Evolutionary conservation across 1,284 basidiomycete species (phyloP), one percentile per base, ranked within the genome.

Genomic region (Rhodofomes roseus): DNA sequence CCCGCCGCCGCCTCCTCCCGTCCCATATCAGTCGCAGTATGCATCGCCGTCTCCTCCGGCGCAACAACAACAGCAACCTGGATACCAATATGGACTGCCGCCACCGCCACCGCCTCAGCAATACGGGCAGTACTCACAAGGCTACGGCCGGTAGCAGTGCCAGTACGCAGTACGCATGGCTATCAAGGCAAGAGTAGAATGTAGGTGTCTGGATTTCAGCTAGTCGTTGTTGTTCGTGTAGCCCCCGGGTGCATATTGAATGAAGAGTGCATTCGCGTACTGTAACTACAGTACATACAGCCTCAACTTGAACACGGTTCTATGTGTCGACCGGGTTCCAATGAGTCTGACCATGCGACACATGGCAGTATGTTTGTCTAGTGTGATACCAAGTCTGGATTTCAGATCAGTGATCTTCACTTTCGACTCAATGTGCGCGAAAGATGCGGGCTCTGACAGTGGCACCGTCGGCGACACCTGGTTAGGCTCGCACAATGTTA

Each of bases 1-100:
- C 36, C 74, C 73, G 2, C 75, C 73, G 0, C 77, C 74, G 0
- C 76, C 78, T 0, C 70, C 71, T 0, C 71, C 74, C 0, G 61
- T 74, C 7, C 67, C 63, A 29, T 73, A 73, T 48, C 70, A 69
- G 36, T 65, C 68, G 31, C 73, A 71, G 58, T 69, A 67, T 46
- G 62, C 62, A 18, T 56, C 65, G 50, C 59, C 66, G 2, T 73
- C 74, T 1, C 73, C 68, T 34, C 68, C 70, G 9, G 67, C 68
- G 39, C 74, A 58, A 8, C 68, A 65, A 41, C 70, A 70, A 31
- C 70, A 63, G 51, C 70, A 68, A 12, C 23, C 65, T 53, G 63
- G 65, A n/a, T 64, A 69, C 48, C 69, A 66, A 41, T 70, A 72
- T 59, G 71, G 69, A 50, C 59, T 64, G 39, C 65, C 46, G 31